phyloP scores from a whole-genome alignment of 2,329 filamentous ascomycete species.

The Teratosphaeria zuluensis region DNA sequence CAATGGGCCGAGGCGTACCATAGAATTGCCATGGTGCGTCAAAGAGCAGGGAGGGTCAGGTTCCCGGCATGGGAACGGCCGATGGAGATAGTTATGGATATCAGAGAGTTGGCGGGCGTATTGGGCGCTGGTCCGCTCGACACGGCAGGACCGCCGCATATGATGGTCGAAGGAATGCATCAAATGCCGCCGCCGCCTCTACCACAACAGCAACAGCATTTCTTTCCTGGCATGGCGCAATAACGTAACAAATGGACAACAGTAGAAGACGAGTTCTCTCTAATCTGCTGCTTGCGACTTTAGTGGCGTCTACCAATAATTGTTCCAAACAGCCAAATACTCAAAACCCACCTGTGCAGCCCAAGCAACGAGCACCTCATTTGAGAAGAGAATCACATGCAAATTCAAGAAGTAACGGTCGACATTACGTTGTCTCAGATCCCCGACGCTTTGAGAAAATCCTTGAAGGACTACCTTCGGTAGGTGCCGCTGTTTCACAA shows the following conservation, averaged over 20 bases:
- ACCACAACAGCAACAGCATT: neutral
- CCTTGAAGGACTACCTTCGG: no score
- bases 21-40: conserved; percentile 28
- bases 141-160: neutral
- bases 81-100: conserved; percentile 30
- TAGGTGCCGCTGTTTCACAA: neutral
- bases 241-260: neutral
- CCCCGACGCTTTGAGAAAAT: no score
- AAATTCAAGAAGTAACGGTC: neutral
- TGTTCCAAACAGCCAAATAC: neutral
- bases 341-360: no score
- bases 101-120: conserved; percentile 28
- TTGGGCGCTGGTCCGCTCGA: conserved; percentile 1
- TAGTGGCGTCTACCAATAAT: neutral
- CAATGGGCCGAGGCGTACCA: conserved; percentile 32
- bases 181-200: neutral
- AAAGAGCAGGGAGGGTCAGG: conserved; percentile 24
- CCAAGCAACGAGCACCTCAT: no score
- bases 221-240: neutral
- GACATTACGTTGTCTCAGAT: neutral
- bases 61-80: conserved; percentile 33
- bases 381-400: neutral
- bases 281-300: neutral
- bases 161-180: neutral
- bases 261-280: neutral